Conservation (phyloP, 306 rosid species). For the Gillenia trifoliata region DNA sequence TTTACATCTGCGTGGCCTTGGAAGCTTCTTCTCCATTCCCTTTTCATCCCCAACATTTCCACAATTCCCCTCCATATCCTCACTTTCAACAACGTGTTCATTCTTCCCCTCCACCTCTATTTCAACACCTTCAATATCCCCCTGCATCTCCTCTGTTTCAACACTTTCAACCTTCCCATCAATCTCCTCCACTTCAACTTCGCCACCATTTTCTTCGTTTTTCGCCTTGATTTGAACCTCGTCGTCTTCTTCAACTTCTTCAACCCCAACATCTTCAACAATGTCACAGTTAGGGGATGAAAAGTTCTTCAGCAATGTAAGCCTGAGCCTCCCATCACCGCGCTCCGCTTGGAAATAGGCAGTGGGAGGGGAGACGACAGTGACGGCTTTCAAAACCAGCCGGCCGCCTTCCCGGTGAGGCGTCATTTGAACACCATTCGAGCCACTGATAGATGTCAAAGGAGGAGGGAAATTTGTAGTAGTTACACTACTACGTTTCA, state of each 20-base stretch:
- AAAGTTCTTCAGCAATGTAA: conserved; percentile 25
- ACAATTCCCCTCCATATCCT: conserved; percentile 34
- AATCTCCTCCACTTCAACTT: background rate
- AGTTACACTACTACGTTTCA: conserved; percentile 9
- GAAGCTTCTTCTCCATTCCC: conserved; percentile 32
- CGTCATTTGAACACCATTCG: conserved; percentile 42
- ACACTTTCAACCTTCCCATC: background rate
- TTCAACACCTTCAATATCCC: background rate
- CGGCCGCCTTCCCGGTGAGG: conserved; percentile 71
- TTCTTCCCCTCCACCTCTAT: background rate
- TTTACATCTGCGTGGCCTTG: conserved; percentile 53
- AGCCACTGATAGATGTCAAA: conserved; percentile 45
- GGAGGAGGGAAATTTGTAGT: conserved; percentile 62
- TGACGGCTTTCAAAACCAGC: conserved; percentile 55
- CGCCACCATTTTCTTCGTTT: background rate
- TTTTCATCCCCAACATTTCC: conserved; percentile 36
- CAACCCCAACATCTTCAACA: conserved; percentile 1
- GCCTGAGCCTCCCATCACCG: conserved; percentile 56
- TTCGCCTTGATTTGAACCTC: background rate
- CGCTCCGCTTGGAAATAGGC: conserved; percentile 53
- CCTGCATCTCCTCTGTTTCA: background rate
- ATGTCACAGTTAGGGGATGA: background rate
- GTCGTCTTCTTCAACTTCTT: conserved; percentile 6
- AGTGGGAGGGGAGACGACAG: conserved; percentile 20
- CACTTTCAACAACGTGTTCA: background rate